Evolutionary conservation across 2,329 filamentous ascomycete genomes (phyloP), one percentile per base, ranked within the genome.

Genomic region (Colletotrichum neosansevieriae): DNA sequence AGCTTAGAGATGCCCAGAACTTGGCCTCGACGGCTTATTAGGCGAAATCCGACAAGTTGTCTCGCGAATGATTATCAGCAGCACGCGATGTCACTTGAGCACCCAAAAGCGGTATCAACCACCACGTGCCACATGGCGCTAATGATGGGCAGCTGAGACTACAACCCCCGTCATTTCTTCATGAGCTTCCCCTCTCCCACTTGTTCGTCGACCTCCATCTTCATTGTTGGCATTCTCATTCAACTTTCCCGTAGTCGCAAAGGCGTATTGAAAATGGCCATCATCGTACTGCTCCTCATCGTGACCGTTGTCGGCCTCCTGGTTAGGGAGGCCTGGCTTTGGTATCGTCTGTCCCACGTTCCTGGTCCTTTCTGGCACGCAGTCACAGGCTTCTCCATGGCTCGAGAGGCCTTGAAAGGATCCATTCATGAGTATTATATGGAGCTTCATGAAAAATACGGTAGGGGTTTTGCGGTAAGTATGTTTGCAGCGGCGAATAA

Each of bases 271-370:
- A 6, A 40, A 12, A 68, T 68, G 65, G 60, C 53, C 5, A 17
- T 44, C 3, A 9, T 56, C 4, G 11, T 44, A 3, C 6, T 68
- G 3, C 5, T 59, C 21, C 54, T 19, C 19, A 9, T 59, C 54
- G 21, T 40, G 12, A 34, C 24, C 17, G 15, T 54, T 21, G 53
- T 40, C 19, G 60, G 58, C n/a, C 38, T 68, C 13, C 3, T 59
- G 32, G 60, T 11, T 2, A 29, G 49, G 3, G 65, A 68, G 47
- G 13, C 64, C 13, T 50, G 54, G 54, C 47, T 38, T 0, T 79
- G 77, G 76, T 72, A 75, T 45, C 75, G 75, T 11, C 69, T 79
- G 4, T 77, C 74, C 0, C 75, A 79, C 47, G 67, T 79, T 4
- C 78, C 77, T 0, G 78, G 77, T 0, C 78, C 78, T 0, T 77